These are phyloP conservation scores for Pseudocercospora fijiensis DNA, from an alignment of 2,329 filamentous ascomycete genomes.

Conservation along the genomic window DNA sequence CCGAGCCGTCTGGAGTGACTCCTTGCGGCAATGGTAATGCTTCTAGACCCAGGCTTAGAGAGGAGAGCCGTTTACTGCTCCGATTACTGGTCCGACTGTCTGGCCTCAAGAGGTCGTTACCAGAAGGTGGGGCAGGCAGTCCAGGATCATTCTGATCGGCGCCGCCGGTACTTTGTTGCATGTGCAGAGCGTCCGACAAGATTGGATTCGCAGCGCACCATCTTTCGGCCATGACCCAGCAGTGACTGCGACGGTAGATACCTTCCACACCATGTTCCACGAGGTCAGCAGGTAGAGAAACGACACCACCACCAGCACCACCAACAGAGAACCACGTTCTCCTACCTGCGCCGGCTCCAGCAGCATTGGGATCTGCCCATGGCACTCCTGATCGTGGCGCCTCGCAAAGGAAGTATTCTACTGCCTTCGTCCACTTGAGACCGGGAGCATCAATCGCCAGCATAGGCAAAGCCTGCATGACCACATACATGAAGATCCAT, in stretches of 20 bases:
- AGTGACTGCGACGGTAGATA: conserved; percentile 67
- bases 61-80: conserved; percentile 43
- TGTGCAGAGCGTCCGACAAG: conserved; percentile 34
- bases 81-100: conserved; percentile 23
- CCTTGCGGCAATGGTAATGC: conserved; percentile 48
- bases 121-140: conserved; percentile 25
- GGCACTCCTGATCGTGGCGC: conserved; percentile 70
- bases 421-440: conserved; percentile 65
- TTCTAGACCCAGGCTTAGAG: conserved; percentile 49
- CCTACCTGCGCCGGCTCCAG: conserved; percentile 33
- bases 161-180: conserved; percentile 19
- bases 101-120: conserved; percentile 21
- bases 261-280: conserved; percentile 67
- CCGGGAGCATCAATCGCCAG: conserved; percentile 73
- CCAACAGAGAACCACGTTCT: conserved; percentile 70
- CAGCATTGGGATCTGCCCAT: conserved; percentile 63
- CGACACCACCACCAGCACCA: conserved; percentile 63
- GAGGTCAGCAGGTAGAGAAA: conserved; percentile 62
- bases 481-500: conserved; percentile 79
- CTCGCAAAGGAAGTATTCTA: conserved; percentile 80
- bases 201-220: conserved; percentile 54
- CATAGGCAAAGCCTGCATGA: conserved; percentile 75
- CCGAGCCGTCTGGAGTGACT: conserved; percentile 40
- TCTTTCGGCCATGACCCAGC: conserved; percentile 63
- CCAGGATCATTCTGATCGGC: conserved; percentile 17